These are phyloP conservation scores for Penicillium pancosmium DNA, from an alignment of 495 filamentous ascomycete genomes.

Conservation along the genomic window DNA sequence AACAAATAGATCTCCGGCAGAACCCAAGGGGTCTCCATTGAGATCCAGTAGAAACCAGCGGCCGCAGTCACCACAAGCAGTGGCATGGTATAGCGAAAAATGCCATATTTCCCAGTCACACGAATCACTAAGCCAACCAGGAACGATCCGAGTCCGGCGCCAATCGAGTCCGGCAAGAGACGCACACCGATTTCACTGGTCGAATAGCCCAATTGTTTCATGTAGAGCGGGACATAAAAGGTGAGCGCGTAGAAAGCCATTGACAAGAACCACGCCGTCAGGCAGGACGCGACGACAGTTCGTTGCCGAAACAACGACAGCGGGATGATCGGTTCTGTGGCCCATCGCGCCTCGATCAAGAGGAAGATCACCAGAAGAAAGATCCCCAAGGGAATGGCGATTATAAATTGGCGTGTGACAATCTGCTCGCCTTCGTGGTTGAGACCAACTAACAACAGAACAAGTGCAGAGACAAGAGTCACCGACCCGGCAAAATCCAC, in stretches of 20 bases:
- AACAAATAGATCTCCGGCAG: slow-evolving; percentile 17
- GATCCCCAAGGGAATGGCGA: slow-evolving; percentile 5
- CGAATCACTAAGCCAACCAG: slow-evolving; percentile 16
- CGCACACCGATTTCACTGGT: slow-evolving; percentile 16
- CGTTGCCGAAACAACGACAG: slow-evolving; percentile 15
- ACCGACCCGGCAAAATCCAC: slow-evolving; percentile 18
- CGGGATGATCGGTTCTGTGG: slow-evolving; percentile 20
- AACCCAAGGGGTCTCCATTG: slow-evolving; percentile 5
- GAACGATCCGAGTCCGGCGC: slow-evolving; percentile 16
- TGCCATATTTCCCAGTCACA: slow-evolving; percentile 10
- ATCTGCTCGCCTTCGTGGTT: slow-evolving; percentile 15
- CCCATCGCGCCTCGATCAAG: slow-evolving; percentile 16
- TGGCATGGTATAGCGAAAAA: slow-evolving; percentile 13
- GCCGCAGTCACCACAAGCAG: slow-evolving; percentile 9
- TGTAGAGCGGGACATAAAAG: slow-evolving; percentile 20
- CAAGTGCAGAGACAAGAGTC: slow-evolving; percentile 17
- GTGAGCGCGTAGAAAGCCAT: slow-evolving; percentile 16
- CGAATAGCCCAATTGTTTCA: slow-evolving; percentile 18
- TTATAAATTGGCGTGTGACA: too few relatives aligned
- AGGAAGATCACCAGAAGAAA: slow-evolving; percentile 10
- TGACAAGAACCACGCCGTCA: slow-evolving; percentile 25
- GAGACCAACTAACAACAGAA: slow-evolving; percentile 14
- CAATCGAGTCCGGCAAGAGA: slow-evolving; percentile 16
- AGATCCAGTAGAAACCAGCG: slow-evolving; percentile 11
- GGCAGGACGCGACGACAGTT: slow-evolving; percentile 17